Base-by-base conservation (phyloP, 2,329 filamentous ascomycete genomes). In the Aspergillus sp. region DNA sequence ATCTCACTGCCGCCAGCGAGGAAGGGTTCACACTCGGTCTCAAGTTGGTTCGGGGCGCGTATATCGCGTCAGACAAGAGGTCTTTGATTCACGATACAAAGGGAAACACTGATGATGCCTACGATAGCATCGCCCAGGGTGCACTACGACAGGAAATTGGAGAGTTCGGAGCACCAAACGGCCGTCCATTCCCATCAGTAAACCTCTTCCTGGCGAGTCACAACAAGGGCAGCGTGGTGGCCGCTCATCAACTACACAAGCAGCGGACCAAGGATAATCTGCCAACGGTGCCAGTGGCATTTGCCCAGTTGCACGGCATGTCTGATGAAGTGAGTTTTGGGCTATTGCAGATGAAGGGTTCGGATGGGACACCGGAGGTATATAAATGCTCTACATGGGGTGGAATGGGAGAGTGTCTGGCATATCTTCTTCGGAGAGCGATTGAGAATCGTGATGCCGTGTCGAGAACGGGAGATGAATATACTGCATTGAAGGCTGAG, bases 201-300 rank as follows among this genome's bases (percentile, higher is more conserved):
- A 69, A 76, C 49, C 67, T 95, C 26, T 81, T 95, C 26, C 74
- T 95, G 11, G 90, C 90, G 6, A 86, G 86, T 1, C 90, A 96
- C 70, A 96, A 95, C 61, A 78, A 79, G 39, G 77, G 78, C 33
- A 88, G 86, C 4, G 84, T 95, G 7, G 53, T 68, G 30, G 69
- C 69, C 31, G 78, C 78, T 1, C 72, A 75, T 44, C 56, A 63
- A 6, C 65, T 79, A 7, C 74, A 76, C 40, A 68, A 72, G 36
- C 52, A 67, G 13, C 76, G 79, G 39, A 52, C 66, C 27, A 52
- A 56, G 35, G 59, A 58, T 4, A 59, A 65, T 33, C 48, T 73
- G 48, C 33, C 66, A 2, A 70, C 71, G 4, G 72, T 78, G 1
- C 69, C 73, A 3, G 66, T 81, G 7, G 66, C 69, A 0, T 82